Conservation (phyloP, 371 early-diverging fungal genomes). For the Rhizopus sp. region DNA sequence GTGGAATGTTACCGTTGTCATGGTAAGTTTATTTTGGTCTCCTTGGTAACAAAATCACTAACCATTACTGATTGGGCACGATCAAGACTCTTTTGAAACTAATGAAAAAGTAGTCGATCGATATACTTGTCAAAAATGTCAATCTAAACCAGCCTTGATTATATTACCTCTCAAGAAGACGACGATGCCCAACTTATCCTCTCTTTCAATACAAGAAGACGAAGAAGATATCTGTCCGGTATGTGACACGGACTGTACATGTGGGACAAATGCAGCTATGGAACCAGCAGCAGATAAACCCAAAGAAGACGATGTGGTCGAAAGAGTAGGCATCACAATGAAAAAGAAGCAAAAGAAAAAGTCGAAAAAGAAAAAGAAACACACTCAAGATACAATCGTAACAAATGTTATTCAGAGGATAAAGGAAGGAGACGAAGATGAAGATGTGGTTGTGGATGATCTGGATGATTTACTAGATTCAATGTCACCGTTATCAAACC, state of each 20-base stretch:
- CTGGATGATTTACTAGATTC: slow-evolving; percentile 34
- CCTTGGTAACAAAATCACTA: background rate
- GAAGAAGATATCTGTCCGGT: slow-evolving; percentile 62
- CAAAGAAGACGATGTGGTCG: slow-evolving; percentile 7
- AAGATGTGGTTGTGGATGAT: slow-evolving; percentile 31
- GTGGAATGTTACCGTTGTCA: slow-evolving; percentile 71
- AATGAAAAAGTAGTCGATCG: slow-evolving; percentile 8
- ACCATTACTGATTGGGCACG: background rate
- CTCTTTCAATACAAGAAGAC: slow-evolving; percentile 26
- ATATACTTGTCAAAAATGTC: slow-evolving; percentile 10
- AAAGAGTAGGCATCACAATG: slow-evolving; percentile 6
- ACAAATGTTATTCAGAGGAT: background rate
- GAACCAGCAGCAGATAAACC: slow-evolving; percentile 4
- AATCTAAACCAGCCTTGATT: slow-evolving; percentile 4
- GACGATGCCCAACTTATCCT: slow-evolving; percentile 1
- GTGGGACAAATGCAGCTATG: slow-evolving; percentile 29
- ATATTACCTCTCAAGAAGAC: slow-evolving; percentile 13
- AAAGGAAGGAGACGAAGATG: slow-evolving; percentile 15
- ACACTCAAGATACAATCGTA: background rate
- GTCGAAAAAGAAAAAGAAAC: slow-evolving; percentile 7
- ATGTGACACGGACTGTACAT: slow-evolving; percentile 64
- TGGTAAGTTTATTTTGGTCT: slow-evolving; percentile 21
- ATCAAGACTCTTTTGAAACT: background rate
- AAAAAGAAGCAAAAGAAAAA: slow-evolving; percentile 20
- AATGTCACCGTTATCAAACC: slow-evolving; percentile 32